These are phyloP conservation scores for Globisporangium parvum DNA, from an alignment of 352 stramenopile species.

Conservation along the genomic window DNA sequence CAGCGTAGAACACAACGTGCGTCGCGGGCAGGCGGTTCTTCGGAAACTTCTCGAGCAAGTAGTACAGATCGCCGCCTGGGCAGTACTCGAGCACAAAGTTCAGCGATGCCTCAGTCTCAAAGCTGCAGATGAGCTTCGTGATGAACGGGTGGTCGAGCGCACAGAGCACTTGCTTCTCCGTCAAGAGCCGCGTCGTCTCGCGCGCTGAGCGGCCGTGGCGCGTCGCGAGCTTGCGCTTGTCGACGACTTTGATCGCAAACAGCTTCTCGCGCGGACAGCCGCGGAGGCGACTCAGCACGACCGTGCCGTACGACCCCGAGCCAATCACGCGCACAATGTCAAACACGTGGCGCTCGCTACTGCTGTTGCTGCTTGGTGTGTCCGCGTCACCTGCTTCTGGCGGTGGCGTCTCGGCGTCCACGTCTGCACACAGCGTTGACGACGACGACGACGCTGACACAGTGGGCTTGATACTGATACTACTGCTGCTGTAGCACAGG, in stretches of 20 bases:
- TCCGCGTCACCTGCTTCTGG: neutral
- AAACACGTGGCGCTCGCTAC: slow-evolving; percentile 37
- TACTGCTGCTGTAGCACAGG: slow-evolving; percentile 27
- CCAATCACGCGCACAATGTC: slow-evolving; percentile 73
- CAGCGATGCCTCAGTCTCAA: slow-evolving; percentile 87
- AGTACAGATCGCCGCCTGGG: slow-evolving; percentile 95
- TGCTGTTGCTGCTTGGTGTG: slow-evolving; percentile 4
- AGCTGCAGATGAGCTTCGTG: slow-evolving; percentile 94
- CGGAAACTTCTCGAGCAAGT: slow-evolving; percentile 85
- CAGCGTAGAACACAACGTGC: slow-evolving; percentile 94
- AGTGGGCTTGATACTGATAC: slow-evolving; percentile 8
- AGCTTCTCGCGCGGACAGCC: slow-evolving; percentile 27
- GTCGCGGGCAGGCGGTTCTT: slow-evolving; percentile 92
- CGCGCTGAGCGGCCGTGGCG: slow-evolving; percentile 17
- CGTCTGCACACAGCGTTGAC: slow-evolving; percentile 37
- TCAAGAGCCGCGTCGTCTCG: slow-evolving; percentile 81
- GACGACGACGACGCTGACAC: slow-evolving; percentile 48
- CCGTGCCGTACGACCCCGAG: slow-evolving; percentile 70
- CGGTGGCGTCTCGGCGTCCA: slow-evolving; percentile 16
- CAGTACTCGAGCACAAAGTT: slow-evolving; percentile 99
- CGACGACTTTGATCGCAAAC: slow-evolving; percentile 72
- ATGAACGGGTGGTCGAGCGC: slow-evolving; percentile 96
- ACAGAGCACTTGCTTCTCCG: slow-evolving; percentile 96
- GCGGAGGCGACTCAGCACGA: slow-evolving; percentile 53
- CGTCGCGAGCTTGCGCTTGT: slow-evolving; percentile 57